A percentile compares a stretch with the other conserved stretches of the same genome.
Evolutionary conservation across 495 filamentous ascomycete species (phyloP).

Genomic region (Astrothelium subdiscretum): DNA sequence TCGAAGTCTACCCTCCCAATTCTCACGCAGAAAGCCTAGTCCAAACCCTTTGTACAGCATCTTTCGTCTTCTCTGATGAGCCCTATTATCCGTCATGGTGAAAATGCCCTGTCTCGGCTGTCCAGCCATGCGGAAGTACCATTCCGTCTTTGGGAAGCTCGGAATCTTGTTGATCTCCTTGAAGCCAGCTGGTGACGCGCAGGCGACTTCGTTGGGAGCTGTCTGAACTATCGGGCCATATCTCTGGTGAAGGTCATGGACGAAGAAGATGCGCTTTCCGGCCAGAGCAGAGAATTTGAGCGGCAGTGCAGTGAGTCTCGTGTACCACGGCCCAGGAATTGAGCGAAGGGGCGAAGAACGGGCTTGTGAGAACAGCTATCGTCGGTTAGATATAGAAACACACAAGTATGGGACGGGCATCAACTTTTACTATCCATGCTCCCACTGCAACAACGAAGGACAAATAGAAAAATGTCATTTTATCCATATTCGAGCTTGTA

Average conservation of each 20-base stretch:
- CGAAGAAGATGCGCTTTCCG: constrained; percentile 12
- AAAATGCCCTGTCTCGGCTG: constrained; percentile 5
- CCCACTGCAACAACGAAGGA: neutral
- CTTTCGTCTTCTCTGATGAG: constrained; percentile 7
- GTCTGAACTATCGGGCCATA: constrained; percentile 12
- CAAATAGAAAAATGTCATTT: neutral
- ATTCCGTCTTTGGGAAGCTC: constrained; percentile 11
- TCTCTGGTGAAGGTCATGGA: constrained; percentile 8
- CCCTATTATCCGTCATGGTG: constrained; percentile 8
- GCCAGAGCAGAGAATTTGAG: constrained; percentile 10
- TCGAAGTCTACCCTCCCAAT: constrained; percentile 9
- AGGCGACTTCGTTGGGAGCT: constrained; percentile 9
- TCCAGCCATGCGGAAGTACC: constrained; percentile 4
- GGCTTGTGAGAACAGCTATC: neutral
- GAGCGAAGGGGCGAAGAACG: neutral
- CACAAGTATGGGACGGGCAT: neutral
- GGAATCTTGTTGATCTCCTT: constrained; percentile 13
- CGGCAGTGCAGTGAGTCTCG: constrained; percentile 8
- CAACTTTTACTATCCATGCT: neutral
- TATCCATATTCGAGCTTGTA: neutral
- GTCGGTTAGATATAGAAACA: neutral
- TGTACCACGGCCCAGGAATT: constrained; percentile 13
- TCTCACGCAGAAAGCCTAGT: constrained; percentile 6
- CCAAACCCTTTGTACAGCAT: constrained; percentile 12
- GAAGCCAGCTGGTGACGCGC: neutral